A percentile compares a stretch with the other conserved stretches of the same genome.
phyloP scores from a whole-genome alignment of 495 filamentous ascomycete species.

The Lasiosphaeria ovina region DNA sequence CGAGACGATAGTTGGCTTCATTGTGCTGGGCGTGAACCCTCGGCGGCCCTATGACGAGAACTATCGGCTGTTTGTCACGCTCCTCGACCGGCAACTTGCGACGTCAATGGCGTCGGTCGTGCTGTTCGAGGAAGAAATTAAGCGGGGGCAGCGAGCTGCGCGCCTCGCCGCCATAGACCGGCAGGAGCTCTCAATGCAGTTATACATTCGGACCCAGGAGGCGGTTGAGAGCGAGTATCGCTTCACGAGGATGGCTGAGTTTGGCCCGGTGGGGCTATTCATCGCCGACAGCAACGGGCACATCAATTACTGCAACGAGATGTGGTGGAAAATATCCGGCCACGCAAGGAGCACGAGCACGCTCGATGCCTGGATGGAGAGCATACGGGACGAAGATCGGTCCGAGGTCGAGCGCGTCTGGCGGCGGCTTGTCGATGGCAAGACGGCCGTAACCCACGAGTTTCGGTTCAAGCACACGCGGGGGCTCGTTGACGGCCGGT shows the following conservation, averaged over 20 bases:
- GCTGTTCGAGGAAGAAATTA: slow-evolving; percentile 71
- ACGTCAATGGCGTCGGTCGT: slow-evolving; percentile 72
- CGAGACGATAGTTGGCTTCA: slow-evolving; percentile 60
- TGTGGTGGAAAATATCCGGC: slow-evolving; percentile 65
- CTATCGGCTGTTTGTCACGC: slow-evolving; percentile 65
- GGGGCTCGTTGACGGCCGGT: slow-evolving; percentile 54
- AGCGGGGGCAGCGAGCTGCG: slow-evolving; percentile 62
- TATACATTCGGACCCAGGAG: slow-evolving; percentile 64
- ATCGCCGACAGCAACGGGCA: slow-evolving; percentile 61
- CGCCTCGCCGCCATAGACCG: slow-evolving; percentile 63
- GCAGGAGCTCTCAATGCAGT: slow-evolving; percentile 63
- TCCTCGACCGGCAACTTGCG: slow-evolving; percentile 66
- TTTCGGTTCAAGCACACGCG: slow-evolving; percentile 66
- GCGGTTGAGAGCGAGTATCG: slow-evolving; percentile 67
- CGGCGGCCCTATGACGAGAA: slow-evolving; percentile 67
- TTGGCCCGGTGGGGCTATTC: slow-evolving; percentile 70
- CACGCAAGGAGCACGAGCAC: slow-evolving; percentile 51
- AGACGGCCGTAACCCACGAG: slow-evolving; percentile 57
- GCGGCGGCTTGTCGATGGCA: slow-evolving; percentile 56
- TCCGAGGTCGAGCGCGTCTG: slow-evolving; percentile 53
- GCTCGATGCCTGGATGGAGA: slow-evolving; percentile 62
- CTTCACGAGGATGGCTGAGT: slow-evolving; percentile 73
- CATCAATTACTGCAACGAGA: slow-evolving; percentile 71
- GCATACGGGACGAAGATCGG: slow-evolving; percentile 60
- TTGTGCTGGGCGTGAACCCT: slow-evolving; percentile 68